phyloP scores from a whole-genome alignment of 2,329 filamentous ascomycete genomes.

The Sporothrix euskadiensis region DNA sequence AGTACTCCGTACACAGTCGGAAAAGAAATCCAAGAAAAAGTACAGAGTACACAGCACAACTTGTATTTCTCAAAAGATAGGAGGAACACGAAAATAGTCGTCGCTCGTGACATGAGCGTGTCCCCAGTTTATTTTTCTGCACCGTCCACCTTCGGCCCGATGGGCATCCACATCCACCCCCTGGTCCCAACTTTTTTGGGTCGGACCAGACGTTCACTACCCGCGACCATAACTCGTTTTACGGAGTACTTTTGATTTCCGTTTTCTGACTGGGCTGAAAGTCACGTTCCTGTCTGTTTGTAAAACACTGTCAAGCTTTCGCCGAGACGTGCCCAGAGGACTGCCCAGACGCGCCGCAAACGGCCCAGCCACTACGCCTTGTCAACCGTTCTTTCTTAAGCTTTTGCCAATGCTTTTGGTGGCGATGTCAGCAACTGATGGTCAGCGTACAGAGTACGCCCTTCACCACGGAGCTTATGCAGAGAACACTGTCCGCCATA shows the following conservation, averaged over 20 bases:
- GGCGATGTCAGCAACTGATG: neutral
- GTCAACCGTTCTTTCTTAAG: neutral
- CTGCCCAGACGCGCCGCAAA: neutral
- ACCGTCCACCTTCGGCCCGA: constrained; percentile 17
- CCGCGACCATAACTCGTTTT: neutral
- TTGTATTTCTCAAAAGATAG: neutral
- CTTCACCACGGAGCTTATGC: neutral
- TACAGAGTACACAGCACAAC: neutral
- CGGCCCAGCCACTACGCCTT: neutral
- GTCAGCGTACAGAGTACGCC: neutral
- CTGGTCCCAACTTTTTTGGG: neutral
- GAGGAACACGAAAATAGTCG: neutral
- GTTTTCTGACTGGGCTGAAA: neutral
- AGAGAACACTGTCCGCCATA: neutral
- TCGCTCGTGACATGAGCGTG: neutral
- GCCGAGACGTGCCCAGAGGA: neutral
- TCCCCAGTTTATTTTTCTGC: constrained; percentile 3
- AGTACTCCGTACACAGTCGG: too few species aligned
- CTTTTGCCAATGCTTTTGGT: neutral
- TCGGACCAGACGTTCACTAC: neutral
- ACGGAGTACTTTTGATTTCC: neutral
- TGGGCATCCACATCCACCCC: constrained; percentile 5
- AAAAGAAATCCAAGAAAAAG: too few species aligned
- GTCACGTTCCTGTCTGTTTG: neutral
- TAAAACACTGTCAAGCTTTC: neutral